Base-by-base conservation (phyloP, 2,329 filamentous ascomycete genomes). In the Phyllosticta citribraziliensis region DNA sequence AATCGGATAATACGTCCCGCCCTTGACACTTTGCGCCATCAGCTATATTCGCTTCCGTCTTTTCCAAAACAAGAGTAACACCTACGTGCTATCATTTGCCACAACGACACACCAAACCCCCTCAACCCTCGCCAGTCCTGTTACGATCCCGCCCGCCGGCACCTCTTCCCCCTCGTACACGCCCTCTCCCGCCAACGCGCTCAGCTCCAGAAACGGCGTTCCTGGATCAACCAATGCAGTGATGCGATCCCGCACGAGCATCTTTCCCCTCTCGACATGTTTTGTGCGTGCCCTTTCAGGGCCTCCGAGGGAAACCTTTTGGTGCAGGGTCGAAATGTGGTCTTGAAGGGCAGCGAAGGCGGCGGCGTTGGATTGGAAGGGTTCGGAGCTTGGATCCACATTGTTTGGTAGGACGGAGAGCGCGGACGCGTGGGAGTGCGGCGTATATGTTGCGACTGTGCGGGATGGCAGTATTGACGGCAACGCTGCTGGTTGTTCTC, bases 1-100 rank as follows among this genome's bases (percentile, higher is more conserved):
- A 67, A 97, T 91, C 1, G 93, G 93, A 71, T 93, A 97, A 76
- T 99, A 99, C 1, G 93, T 96, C 24, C 93, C 93, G 58, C 93
- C 93, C 77, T 97, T 99, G 70, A 97, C 93, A 19, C 68, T 72
- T 57, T 58, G 53, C 17, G 47, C 19, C n/a, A 25, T 35, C 53
- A 60, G 40, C 52, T 51, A 35, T 50, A 14, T 17, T 40, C 25
- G 17, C 50, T 2, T 24, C 17, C 17, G n/a, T 20, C 57, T 57
- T 53, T n/a, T 47, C 14, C 35, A 14, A 14, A 12, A n/a, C 40
- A 47, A 47, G 40, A 5, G 11, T 9, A 11, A 33, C 20, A 66
- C 67, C 54, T 73, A 70, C 63, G 93, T 97, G 77, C 90, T 95
- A 73, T 97, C 93, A 72, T 97, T 97, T 62, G 91, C 92, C 56